These are phyloP conservation scores for Lumnitzera littorea DNA, from an alignment of 345 rosid genomes.

Conservation along the genomic window DNA sequence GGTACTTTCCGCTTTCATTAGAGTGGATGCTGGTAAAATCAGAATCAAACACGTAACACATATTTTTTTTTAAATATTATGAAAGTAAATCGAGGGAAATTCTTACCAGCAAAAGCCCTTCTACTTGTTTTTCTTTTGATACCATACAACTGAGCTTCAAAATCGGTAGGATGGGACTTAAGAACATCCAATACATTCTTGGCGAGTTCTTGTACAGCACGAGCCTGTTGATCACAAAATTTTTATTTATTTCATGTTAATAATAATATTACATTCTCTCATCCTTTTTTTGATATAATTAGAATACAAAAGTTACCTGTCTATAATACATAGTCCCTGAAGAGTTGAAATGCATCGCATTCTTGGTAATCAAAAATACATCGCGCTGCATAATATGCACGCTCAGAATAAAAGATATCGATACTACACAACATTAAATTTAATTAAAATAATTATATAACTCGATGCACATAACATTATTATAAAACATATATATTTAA, in stretches of 20 bases:
- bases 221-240: slow-evolving; percentile 34
- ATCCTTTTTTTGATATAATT: neutral
- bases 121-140: slow-evolving; percentile 31
- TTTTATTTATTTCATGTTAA: neutral
- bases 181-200: slow-evolving; percentile 47
- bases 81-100: too few relatives aligned
- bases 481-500: too few relatives aligned
- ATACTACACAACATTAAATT: too few relatives aligned
- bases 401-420: too few relatives aligned
- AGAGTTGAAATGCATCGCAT: slow-evolving; percentile 65
- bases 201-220: slow-evolving; percentile 45
- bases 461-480: too few relatives aligned
- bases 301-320: slow-evolving; percentile 30
- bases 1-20: too few relatives aligned
- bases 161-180: slow-evolving; percentile 38
- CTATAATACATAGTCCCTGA: slow-evolving; percentile 42
- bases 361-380: slow-evolving; percentile 38
- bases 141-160: slow-evolving; percentile 32
- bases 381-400: slow-evolving; percentile 35
- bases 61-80: too few relatives aligned
- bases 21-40: too few relatives aligned
- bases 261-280: neutral
- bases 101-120: slow-evolving; percentile 20
- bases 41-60: too few relatives aligned
- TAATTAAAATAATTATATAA: too few relatives aligned